Base-by-base conservation (phyloP, 1,139 yeast species). In the Geotrichum phurueaensis region DNA sequence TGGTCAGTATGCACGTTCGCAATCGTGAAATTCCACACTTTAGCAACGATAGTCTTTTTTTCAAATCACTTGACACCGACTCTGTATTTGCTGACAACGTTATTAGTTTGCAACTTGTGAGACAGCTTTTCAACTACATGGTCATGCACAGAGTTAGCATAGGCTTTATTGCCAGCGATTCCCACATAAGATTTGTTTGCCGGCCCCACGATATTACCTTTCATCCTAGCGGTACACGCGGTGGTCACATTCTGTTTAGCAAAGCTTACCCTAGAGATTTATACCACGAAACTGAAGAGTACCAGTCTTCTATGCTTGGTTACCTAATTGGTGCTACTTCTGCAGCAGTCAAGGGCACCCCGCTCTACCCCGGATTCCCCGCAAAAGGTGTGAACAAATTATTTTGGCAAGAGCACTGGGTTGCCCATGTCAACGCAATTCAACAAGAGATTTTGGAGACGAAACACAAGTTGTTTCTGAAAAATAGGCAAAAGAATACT, bases 71-170 rank as follows among this genome's bases (percentile, higher is more conserved):
- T 27, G 45, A 49, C 20, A 33, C 51, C 20, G 18, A 49, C n/a
- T 51, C 61, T 12, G 12, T 27, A n/a, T 22, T 49, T 3, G 18
- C 23, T 23, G 20, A 51, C 7, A 53, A 57, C 10, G n/a, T 48
- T n/a, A 53, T 48, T 36, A 33, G 48, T n/a, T 33, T 61, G 2
- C 58, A 61, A 36, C 43, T 61, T 20, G 43, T 57, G 12, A 60
- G 63, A 23, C 61, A 61, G 18, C 33, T 51, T 25, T 51, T 56
- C 45, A 61, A 61, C 47, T 61, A 53, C 48, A 56, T 61, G 62
- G 51, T 53, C 2, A 53, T 61, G 58, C 61, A 61, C 33, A 53
- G 59, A 23, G 22, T 61, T 23, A 27, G 45, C 18, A 53, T 59
- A 18, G 62, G 62, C 10, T 54, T 61, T n/a, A 52, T 61, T 51